Percentiles rank a stretch among this genome's conserved stretches.
Conservation (phyloP, 805 yeast genomes). For the Saturnispora dispora region DNA sequence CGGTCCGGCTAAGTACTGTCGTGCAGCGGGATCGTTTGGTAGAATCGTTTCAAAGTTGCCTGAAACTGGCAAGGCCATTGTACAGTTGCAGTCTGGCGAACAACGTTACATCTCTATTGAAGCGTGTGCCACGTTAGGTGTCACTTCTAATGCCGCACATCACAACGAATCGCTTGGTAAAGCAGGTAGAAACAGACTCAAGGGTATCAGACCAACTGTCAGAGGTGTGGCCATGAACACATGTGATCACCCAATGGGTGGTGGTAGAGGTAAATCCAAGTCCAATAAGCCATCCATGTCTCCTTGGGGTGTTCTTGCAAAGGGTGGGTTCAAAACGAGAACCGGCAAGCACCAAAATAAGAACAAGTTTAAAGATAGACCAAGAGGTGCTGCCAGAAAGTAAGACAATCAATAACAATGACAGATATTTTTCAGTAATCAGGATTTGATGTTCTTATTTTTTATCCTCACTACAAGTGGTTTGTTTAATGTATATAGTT, state of each 20-base stretch:
- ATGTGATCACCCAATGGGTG: slow-evolving; percentile 97
- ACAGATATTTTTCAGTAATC: background rate
- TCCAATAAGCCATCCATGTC: slow-evolving; percentile 89
- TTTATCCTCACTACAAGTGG: too few species aligned
- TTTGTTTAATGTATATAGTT: background rate
- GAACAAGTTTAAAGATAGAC: slow-evolving; percentile 85
- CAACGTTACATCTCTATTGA: slow-evolving; percentile 80
- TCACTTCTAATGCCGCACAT: slow-evolving; percentile 88
- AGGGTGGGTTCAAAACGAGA: slow-evolving; percentile 91
- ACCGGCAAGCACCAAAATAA: slow-evolving; percentile 78
- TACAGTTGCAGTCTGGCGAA: slow-evolving; percentile 85
- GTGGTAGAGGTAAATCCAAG: slow-evolving; percentile 99
- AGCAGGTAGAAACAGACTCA: slow-evolving; percentile 89
- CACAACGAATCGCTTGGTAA: slow-evolving; percentile 86
- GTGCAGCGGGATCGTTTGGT: slow-evolving; percentile 93
- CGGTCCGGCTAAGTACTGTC: slow-evolving; percentile 82
- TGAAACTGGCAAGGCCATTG: slow-evolving; percentile 60
- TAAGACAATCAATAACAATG: background rate
- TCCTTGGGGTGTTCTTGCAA: slow-evolving; percentile 91
- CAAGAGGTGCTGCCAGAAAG: slow-evolving; percentile 43
- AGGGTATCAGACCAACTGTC: slow-evolving; percentile 89
- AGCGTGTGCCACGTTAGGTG: slow-evolving; percentile 90
- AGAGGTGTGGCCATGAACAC: slow-evolving; percentile 99
- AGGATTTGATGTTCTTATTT: background rate
- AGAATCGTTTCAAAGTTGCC: slow-evolving; percentile 74